These are phyloP conservation scores for Sparassis latifolia DNA, from an alignment of 1,284 basidiomycete genomes.

Conservation along the genomic window DNA sequence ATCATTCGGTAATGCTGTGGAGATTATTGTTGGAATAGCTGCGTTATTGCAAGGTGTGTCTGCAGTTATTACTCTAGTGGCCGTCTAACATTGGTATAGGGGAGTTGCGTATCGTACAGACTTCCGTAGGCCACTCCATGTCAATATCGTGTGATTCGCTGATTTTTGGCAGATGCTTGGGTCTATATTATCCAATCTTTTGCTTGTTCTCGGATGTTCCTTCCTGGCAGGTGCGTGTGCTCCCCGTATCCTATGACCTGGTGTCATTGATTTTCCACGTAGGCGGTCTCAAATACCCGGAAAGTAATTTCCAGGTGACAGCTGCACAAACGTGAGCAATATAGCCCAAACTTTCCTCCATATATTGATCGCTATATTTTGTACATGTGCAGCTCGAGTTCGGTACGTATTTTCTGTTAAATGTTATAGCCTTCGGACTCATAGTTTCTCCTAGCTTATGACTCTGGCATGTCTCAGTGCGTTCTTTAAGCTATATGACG, in stretches of 20 bases:
- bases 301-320: conserved; percentile 75
- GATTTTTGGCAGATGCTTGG: conserved; percentile 56
- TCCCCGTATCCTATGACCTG: not conserved
- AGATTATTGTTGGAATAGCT: conserved; percentile 84
- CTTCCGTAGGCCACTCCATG: conserved; percentile 48
- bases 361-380: not conserved
- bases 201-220: conserved; percentile 84
- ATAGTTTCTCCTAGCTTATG: conserved; percentile 52
- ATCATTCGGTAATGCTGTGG: conserved; percentile 75
- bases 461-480: conserved; percentile 82
- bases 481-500: conserved; percentile 18
- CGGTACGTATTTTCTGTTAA: conserved; percentile 34
- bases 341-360: not conserved
- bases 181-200: conserved; percentile 83
- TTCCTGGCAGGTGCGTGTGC: conserved; percentile 41
- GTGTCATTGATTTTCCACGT: conserved; percentile 1
- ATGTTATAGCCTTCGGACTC: conserved; percentile 3
- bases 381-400: conserved; percentile 42
- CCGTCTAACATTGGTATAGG: conserved; percentile 31
- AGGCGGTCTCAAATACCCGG: conserved; percentile 61
- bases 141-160: too few relatives aligned
- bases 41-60: conserved; percentile 70
- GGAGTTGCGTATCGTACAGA: conserved; percentile 82
- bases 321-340: conserved; percentile 77
- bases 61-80: conserved; percentile 9